Evolutionary conservation across 1,139 yeast genomes (phyloP), one percentile per base, ranked within the genome.

Genomic region (Saccharomyces hybrid): DNA sequence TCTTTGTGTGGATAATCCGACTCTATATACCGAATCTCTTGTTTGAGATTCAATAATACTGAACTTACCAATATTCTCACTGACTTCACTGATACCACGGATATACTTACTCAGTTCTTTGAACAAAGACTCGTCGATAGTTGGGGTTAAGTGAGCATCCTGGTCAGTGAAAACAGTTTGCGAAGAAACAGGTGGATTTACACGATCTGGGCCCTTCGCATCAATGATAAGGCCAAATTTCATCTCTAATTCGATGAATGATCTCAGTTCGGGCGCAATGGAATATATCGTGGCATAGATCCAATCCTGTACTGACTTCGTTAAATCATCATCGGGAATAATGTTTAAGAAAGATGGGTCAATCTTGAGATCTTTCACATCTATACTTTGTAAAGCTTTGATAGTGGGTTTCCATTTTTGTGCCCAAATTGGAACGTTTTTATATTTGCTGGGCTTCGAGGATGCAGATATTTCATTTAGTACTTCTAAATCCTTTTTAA

Each of bases 231-330:
- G 75, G 7, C 97, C 97, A 61, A 88, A 79, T 68, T 89, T 89
- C 70, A 88, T 76, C 71, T 90, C 97, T 61, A 90, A 74, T 71
- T 90, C 97, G 21, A 89, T 78, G 64, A 75, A 76, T 55, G 80
- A 78, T 46, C 88, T 76, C 59, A 82, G 79, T 28, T 78, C 80
- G 12, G 80, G 81, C 19, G 80, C 80, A 50, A 88, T 76, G 42
- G 85, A 84, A 48, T 78, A 77, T 55, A 89, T 77, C 59, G 87
- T 86, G 29, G 95, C 91, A 75, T 86, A 90, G 4, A 90, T 78
- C 97, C 97, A 90, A 63, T 86, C 89, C 14, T 95, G 88, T 5
- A 90, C 82, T 46, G 88, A 82, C 63, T 93, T 79, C 3, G 93
- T 86, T 52, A 88, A 75, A 62, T 89, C 93, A 61, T 88, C 89